These are phyloP conservation scores for Tetrapisispora nanseiensis DNA, from an alignment of 805 yeast species.

Conservation along the genomic window DNA sequence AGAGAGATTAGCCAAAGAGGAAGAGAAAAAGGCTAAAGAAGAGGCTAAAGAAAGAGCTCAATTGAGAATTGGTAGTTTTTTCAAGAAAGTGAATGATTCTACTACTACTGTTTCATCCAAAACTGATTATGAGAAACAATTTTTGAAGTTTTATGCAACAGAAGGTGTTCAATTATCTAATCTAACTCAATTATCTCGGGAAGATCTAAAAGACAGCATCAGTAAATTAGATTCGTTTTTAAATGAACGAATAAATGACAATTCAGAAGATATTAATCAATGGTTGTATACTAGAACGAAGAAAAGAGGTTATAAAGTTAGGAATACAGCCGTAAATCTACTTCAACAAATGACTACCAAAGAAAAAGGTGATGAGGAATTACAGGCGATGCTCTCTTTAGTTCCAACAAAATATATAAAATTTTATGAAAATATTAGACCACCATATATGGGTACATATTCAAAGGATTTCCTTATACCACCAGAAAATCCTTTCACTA, in stretches of 20 bases:
- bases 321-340: slow-evolving; percentile 26
- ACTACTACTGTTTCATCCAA: slow-evolving; percentile 13
- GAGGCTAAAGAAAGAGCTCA: slow-evolving; percentile 31
- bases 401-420: slow-evolving; percentile 33
- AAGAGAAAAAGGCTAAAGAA: slow-evolving; percentile 22
- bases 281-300: slow-evolving; percentile 15
- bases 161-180: slow-evolving; percentile 25
- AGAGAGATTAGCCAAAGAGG: slow-evolving; percentile 15
- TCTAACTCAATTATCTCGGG: slow-evolving; percentile 3
- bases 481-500: slow-evolving; percentile 26
- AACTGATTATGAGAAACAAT: slow-evolving; percentile 28
- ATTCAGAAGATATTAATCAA: slow-evolving; percentile 5
- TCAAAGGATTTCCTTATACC: slow-evolving; percentile 28
- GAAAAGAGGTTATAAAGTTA: slow-evolving; percentile 21
- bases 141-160: slow-evolving; percentile 32
- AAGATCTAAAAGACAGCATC: slow-evolving; percentile 5
- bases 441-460: slow-evolving; percentile 48
- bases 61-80: slow-evolving; percentile 30
- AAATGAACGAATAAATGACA: background rate
- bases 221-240: slow-evolving; percentile 22
- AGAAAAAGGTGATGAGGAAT: slow-evolving; percentile 32
- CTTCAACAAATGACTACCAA: slow-evolving; percentile 30
- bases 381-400: slow-evolving; percentile 18
- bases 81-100: slow-evolving; percentile 26
- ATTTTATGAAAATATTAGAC: slow-evolving; percentile 41